phyloP scores from a whole-genome alignment of 371 early-diverging fungal genomes.

The Actinomucor elegans region DNA sequence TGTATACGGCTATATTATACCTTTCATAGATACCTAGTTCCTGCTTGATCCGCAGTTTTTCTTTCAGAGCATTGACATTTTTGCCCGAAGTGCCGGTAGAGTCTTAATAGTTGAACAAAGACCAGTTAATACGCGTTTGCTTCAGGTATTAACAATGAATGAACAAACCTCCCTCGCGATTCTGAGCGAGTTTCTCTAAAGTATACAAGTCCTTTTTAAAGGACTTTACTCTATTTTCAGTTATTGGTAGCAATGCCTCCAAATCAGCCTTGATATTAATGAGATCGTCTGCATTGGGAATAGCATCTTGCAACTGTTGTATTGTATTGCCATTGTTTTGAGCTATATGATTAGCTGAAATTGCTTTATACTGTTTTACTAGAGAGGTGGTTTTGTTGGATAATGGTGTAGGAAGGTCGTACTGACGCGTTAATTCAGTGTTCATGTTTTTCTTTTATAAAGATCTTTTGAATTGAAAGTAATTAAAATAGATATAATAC shows the following conservation, averaged over 20 bases:
- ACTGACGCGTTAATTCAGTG: conserved; percentile 29
- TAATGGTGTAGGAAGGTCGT: conserved; percentile 16
- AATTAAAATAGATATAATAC: too few relatives aligned
- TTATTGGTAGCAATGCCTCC: conserved; percentile 22
- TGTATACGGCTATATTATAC: too few relatives aligned
- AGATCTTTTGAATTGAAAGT: too few relatives aligned
- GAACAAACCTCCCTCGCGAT: conserved; percentile 7
- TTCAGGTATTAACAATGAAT: too few relatives aligned
- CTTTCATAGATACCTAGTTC: conserved; percentile 12
- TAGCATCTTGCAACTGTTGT: conserved; percentile 2
- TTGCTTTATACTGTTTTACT: conserved; percentile 4
- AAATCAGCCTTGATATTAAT: conserved; percentile 34
- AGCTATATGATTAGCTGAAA: neutral
- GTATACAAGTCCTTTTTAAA: conserved; percentile 21
- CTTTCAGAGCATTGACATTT: conserved; percentile 24
- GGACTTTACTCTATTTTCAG: conserved; percentile 23
- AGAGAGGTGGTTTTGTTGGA: conserved; percentile 11
- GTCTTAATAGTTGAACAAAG: neutral
- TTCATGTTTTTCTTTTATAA: too few relatives aligned
- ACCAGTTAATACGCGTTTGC: neutral
- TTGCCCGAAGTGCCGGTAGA: conserved; percentile 14
- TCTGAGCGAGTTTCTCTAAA: neutral
- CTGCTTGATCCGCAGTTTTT: conserved; percentile 35
- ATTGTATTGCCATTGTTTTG: neutral
- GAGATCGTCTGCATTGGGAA: conserved; percentile 33